phyloP scores from a whole-genome alignment of 2,329 filamentous ascomycete species.

The Exophiala sp. region DNA sequence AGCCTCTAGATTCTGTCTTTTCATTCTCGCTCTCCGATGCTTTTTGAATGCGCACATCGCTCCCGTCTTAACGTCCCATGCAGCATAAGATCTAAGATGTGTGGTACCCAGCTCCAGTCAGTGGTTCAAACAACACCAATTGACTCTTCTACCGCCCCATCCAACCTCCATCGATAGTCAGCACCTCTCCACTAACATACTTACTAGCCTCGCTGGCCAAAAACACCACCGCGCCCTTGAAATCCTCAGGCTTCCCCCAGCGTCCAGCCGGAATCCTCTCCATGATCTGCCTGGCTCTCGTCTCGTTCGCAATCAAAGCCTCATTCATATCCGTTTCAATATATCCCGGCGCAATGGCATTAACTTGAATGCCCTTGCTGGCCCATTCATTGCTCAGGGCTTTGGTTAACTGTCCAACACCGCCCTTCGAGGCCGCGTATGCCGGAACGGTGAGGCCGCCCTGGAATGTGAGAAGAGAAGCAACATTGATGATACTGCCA shows the following conservation, averaged over 20 bases:
- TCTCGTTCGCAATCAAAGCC: constrained; percentile 67
- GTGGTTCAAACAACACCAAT: not conserved
- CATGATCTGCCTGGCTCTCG: constrained; percentile 66
- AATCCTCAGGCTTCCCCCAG: constrained; percentile 62
- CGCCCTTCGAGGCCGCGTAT: constrained; percentile 80
- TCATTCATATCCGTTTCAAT: constrained; percentile 93
- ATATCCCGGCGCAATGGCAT: constrained; percentile 84
- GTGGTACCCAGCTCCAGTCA: too few species aligned
- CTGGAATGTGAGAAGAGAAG: constrained; percentile 73
- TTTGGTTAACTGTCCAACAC: constrained; percentile 78
- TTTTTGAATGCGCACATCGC: not conserved
- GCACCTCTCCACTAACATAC: constrained; percentile 46
- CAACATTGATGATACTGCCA: constrained; percentile 69
- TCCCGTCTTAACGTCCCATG: too few species aligned
- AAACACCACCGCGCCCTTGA: constrained; percentile 48
- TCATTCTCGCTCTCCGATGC: not conserved
- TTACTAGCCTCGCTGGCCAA: constrained; percentile 42
- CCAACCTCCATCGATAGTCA: constrained; percentile 35
- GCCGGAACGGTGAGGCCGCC: constrained; percentile 84
- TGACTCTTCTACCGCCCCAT: constrained; percentile 19
- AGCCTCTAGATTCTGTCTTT: not conserved
- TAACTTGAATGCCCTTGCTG: constrained; percentile 70
- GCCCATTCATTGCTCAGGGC: constrained; percentile 83
- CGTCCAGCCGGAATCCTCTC: constrained; percentile 74
- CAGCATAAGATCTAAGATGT: too few species aligned